Percentiles rank a stretch among this genome's conserved stretches.
Conservation (phyloP, 2,329 filamentous ascomycete genomes). For the Cucurbitaria berberidis region DNA sequence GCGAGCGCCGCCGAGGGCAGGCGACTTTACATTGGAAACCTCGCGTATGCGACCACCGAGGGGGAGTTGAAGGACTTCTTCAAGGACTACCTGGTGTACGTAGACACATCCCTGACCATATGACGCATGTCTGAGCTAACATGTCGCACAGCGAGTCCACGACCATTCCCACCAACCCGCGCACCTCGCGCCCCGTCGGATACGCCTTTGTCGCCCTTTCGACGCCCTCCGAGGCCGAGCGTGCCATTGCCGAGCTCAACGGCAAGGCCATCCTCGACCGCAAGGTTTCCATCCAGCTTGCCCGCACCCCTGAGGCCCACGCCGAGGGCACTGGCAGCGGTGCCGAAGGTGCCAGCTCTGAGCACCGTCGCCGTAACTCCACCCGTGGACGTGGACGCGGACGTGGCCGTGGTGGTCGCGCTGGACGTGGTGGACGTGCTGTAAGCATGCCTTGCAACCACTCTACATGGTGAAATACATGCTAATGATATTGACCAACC, state of each 20-base stretch:
- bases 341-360: constrained; percentile 75
- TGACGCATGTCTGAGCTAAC: constrained; percentile 29
- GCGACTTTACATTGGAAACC: constrained; percentile 99
- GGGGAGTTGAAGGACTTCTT: constrained; percentile 99
- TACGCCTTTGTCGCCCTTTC: constrained; percentile 99
- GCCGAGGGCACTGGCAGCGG: constrained; percentile 75
- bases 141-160: constrained; percentile 79
- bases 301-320: constrained; percentile 91
- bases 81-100: constrained; percentile 99
- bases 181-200: constrained; percentile 96
- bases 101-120: constrained; percentile 43
- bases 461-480: constrained; percentile 1
- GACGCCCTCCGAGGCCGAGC: constrained; percentile 91
- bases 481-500: constrained; percentile 36
- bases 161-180: constrained; percentile 99
- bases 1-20: constrained; percentile 98
- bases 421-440: constrained; percentile 68
- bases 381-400: constrained; percentile 64
- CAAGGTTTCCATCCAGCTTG: constrained; percentile 98
- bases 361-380: constrained; percentile 62
- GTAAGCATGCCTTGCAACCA: constrained; percentile 57
- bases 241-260: constrained; percentile 92
- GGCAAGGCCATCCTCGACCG: constrained; percentile 97
- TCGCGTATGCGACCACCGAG: constrained; percentile 99
- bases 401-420: constrained; percentile 66